These are phyloP conservation scores for Berkeleyomyces basicola DNA, from an alignment of 2,329 filamentous ascomycete species.

Conservation along the genomic window DNA sequence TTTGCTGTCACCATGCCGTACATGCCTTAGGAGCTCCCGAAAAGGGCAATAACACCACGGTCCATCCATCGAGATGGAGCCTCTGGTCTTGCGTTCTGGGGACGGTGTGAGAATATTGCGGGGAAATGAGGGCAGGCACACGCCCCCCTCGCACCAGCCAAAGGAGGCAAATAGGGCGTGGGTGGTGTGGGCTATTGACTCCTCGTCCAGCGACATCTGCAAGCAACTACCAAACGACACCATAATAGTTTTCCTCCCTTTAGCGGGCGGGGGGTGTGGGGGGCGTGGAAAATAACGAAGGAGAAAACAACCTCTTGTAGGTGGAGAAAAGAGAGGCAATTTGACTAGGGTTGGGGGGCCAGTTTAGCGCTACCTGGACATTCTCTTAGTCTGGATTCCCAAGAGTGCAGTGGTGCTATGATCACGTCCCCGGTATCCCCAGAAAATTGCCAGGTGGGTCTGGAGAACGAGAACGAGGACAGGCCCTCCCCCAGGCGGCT, in stretches of 20 bases:
- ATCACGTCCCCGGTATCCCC: not conserved
- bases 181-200: not conserved
- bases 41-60: not conserved
- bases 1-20: not conserved
- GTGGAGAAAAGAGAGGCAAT: not conserved
- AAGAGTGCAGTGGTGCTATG: not conserved
- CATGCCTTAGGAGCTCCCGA: not conserved
- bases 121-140: conserved; percentile 1
- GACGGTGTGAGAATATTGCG: conserved; percentile 4
- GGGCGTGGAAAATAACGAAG: not conserved
- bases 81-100: not conserved
- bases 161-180: not conserved
- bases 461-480: not conserved
- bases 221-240: not conserved
- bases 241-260: not conserved
- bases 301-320: not conserved
- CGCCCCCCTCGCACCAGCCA: not conserved
- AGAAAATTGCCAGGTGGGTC: not conserved
- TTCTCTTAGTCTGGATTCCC: not conserved
- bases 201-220: not conserved
- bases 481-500: not conserved
- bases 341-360: not conserved
- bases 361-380: not conserved
- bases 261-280: not conserved
- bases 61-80: not conserved